Evolutionary conservation across 495 filamentous ascomycete genomes (phyloP), one percentile per base, ranked within the genome.

Genomic region (Schizothecium vesticola): DNA sequence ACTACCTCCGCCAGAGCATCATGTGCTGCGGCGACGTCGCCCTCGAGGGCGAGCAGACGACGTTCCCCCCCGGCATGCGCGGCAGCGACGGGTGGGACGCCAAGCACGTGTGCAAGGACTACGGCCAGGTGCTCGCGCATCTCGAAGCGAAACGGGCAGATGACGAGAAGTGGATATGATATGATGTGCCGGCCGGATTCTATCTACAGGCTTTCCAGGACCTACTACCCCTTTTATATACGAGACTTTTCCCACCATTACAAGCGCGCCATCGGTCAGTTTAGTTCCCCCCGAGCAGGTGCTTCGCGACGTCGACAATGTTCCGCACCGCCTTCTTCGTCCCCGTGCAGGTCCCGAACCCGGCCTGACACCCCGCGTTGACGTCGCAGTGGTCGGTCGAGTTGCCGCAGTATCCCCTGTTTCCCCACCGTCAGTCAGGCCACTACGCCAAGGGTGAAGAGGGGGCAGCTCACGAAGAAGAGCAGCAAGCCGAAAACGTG

Each of bases 81-180:
- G 81, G 79, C 0, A 80, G 77, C 63, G 81, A 83, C 59, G 82
- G 82, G 1, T 83, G 81, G 82, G 81, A 83, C 67, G 78, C 78
- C 16, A 80, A 78, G 68, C 82, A 83, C 67, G 80, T 84, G 26
- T 84, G 80, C 51, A 77, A 75, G 67, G 80, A 83, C 64, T 80
- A 79, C 51, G 62, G 64, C 1, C 68, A 79, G 66, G 72, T 84
- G 13, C 66, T 73, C 23, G 63, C 67, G 25, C 73, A 80, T 59
- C 67, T 82, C 28, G 80, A 83, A 56, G 72, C 64, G 60, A 78
- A 80, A 21, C 68, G 80, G 56, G 78, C 75, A 31, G 70, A 81
- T 65, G 74, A 83, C 61, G 75, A 79, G 31, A 67, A 69, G 22
- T 79, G 80, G 78, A 82, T 83, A 66, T 83, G 69, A 72, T n/a